Base-by-base conservation (phyloP, 495 filamentous ascomycete species). In the Mytilinidion resinicola region DNA sequence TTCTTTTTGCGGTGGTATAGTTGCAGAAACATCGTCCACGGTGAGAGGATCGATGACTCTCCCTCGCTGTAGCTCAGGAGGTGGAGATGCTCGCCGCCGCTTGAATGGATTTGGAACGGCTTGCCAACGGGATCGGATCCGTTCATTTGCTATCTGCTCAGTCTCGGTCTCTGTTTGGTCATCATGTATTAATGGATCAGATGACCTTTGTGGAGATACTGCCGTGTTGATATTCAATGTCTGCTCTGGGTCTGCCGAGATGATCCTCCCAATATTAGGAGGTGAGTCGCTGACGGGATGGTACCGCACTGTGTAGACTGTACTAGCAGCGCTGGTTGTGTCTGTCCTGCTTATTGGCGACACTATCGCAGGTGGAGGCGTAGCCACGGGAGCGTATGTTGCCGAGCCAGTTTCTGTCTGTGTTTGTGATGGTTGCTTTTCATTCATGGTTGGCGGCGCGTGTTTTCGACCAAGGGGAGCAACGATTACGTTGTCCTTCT, bases 291-390 rank as follows among this genome's bases (percentile, higher is more conserved):
- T 82, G 46, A 85, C 78, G n/a, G 88, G 80, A 59, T 92, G 87
- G 67, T 95, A 91, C 47, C 85, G 83, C 50, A 96, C 80, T 55
- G 86, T 83, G 63, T 96, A 95, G 12, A 93, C 82, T 3, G 91
- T 96, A 70, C 89, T 93, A 44, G 85, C 81, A 14, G 83, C 83
- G 70, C 85, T 88, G 14, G 83, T 81, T 1, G 86, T 88, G 62
- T 95, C 88, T n/a, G 83, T 82, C 55, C 87, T 79, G 65, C 87
- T 91, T 56, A 89, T 72, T 1, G 89, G 87, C 9, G 88, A 89
- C 3, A 81, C 77, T 50, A 79, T 78, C n/a, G 78, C 78, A 1
- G 81, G 76, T 2, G 87, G 87, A 30, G 82, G 81, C 21, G 83
- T 79, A 17, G 85, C 81, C 68, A 78, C 82, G 9, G 79, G 59